A percentile compares a stretch with the other conserved stretches of the same genome.
These are phyloP conservation scores for Gaertneriomyces sp. DNA, from an alignment of 192 early-diverging fungal species.

Conservation along the genomic window DNA sequence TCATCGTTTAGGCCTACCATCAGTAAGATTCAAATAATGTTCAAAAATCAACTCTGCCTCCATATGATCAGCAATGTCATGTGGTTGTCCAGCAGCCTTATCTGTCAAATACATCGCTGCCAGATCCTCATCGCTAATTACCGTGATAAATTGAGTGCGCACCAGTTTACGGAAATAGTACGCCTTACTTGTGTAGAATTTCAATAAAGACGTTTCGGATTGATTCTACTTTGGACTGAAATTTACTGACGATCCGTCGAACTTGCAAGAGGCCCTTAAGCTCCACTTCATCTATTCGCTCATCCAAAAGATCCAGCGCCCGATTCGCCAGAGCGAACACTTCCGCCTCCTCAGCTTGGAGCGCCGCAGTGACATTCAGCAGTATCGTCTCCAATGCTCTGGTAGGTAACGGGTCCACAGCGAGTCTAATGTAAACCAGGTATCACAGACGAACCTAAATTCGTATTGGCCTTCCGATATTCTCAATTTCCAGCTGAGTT, in stretches of 20 bases:
- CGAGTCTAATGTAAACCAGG: neutral
- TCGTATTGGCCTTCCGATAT: conserved; percentile 30
- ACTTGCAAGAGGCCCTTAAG: conserved; percentile 75
- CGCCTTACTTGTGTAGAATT: conserved; percentile 55
- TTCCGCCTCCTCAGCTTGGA: conserved; percentile 52
- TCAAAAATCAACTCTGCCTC: conserved; percentile 90
- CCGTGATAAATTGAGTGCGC: neutral
- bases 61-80: conserved; percentile 67
- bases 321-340: conserved; percentile 64
- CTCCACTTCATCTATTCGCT: conserved; percentile 65
- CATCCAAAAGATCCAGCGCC: conserved; percentile 68
- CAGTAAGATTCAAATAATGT: conserved; percentile 80
- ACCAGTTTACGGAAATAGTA: conserved; percentile 30
- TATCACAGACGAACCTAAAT: conserved; percentile 25
- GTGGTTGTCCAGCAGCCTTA: conserved; percentile 59
- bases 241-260: conserved; percentile 74
- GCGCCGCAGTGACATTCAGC: conserved; percentile 61
- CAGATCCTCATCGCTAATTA: conserved; percentile 73
- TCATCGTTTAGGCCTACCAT: conserved; percentile 42
- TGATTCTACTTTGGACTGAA: conserved; percentile 69
- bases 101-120: conserved; percentile 86
- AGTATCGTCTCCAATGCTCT: conserved; percentile 82
- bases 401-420: neutral
- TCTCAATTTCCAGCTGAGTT: conserved; percentile 71
- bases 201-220: conserved; percentile 78